Percentiles rank a stretch among this genome's conserved stretches.
phyloP scores from a whole-genome alignment of 805 yeast genomes.

The Dipodascopsis tothii region DNA sequence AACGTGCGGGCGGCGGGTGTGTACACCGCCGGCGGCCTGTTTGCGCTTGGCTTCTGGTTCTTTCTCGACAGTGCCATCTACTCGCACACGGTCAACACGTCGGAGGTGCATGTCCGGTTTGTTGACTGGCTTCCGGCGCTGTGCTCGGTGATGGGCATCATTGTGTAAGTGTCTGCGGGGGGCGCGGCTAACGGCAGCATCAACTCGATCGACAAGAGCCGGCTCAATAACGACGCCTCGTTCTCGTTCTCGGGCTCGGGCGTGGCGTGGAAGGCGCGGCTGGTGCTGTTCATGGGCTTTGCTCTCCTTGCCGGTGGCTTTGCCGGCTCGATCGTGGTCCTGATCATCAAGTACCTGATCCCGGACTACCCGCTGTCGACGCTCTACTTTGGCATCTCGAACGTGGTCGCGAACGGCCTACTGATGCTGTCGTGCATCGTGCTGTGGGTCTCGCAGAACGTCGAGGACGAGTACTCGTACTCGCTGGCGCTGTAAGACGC shows the following conservation, averaged over 20 bases:
- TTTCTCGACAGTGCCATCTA: slow-evolving; percentile 83
- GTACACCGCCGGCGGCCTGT: slow-evolving; percentile 38
- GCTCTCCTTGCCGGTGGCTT: slow-evolving; percentile 88
- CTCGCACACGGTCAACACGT: slow-evolving; percentile 77
- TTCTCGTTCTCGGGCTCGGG: slow-evolving; percentile 36
- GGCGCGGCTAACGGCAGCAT: slow-evolving; percentile 27
- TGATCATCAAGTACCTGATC: slow-evolving; percentile 74
- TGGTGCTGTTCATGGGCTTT: slow-evolving; percentile 84
- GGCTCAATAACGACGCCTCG: slow-evolving; percentile 37
- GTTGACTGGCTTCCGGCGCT: slow-evolving; percentile 94
- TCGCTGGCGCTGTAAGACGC: slow-evolving; percentile 69
- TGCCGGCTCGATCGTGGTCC: slow-evolving; percentile 83
- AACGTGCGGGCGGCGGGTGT: slow-evolving; percentile 27
- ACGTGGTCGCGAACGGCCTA: slow-evolving; percentile 69
- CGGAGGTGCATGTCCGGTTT: slow-evolving; percentile 78
- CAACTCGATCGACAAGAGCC: slow-evolving; percentile 62
- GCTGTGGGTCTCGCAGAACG: slow-evolving; percentile 89
- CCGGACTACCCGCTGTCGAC: slow-evolving; percentile 80
- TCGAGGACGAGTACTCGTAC: slow-evolving; percentile 93
- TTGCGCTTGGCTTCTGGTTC: slow-evolving; percentile 82
- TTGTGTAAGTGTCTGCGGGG: slow-evolving; percentile 27
- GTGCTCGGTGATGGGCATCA: slow-evolving; percentile 82
- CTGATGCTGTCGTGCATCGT: slow-evolving; percentile 83
- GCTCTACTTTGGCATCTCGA: slow-evolving; percentile 86
- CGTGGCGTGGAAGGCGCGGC: slow-evolving; percentile 89